Percentiles rank a stretch among this genome's conserved stretches.
These are phyloP conservation scores for Syzygium aqueum DNA, from an alignment of 345 rosid species.

Conservation along the genomic window DNA sequence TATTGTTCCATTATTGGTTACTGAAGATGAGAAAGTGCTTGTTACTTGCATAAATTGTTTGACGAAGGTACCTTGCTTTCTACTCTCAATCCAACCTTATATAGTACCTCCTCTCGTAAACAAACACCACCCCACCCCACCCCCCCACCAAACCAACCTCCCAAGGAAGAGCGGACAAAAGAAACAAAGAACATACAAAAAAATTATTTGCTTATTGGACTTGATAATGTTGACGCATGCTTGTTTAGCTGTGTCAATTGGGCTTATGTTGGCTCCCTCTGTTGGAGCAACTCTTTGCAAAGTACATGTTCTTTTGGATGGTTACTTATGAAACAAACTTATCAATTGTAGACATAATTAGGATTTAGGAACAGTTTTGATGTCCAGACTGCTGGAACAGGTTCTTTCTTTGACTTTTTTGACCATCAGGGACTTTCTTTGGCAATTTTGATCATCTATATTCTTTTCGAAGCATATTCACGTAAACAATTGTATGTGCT, in stretches of 20 bases:
- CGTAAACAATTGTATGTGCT: background rate
- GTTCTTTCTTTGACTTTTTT: background rate
- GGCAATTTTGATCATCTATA: background rate
- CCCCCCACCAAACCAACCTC: background rate
- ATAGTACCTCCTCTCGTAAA: background rate
- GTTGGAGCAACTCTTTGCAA: background rate
- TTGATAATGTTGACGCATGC: background rate
- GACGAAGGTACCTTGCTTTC: conserved; percentile 34
- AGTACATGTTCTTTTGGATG: background rate
- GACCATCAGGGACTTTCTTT: background rate
- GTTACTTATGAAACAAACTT: background rate
- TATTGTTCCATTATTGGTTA: conserved; percentile 31
- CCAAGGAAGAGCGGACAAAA: background rate
- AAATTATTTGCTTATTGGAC: background rate
- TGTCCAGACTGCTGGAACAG: background rate
- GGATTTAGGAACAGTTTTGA: background rate
- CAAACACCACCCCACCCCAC: no score
- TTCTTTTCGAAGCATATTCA: background rate
- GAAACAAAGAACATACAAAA: background rate
- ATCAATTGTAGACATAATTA: background rate
- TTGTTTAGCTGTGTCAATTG: background rate
- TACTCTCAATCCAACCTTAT: background rate
- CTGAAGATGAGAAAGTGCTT: conserved; percentile 53
- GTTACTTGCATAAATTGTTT: conserved; percentile 38
- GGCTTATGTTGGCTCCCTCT: background rate